Percentiles rank a stretch among this genome's conserved stretches.
These are phyloP conservation scores for Picea engelmannii DNA, from an alignment of 83 land plant genomes.

Conservation along the genomic window DNA sequence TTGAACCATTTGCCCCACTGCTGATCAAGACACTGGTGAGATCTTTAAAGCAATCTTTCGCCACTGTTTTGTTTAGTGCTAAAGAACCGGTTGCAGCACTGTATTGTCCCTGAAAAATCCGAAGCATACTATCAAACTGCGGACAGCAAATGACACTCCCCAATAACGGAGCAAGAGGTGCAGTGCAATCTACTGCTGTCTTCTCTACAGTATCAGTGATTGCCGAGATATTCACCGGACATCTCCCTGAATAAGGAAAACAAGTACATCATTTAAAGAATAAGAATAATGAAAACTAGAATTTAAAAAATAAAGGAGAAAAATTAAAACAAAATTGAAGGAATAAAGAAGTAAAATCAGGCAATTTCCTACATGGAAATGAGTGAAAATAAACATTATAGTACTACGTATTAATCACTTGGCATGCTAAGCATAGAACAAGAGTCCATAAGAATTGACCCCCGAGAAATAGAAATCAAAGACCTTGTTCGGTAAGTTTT, in stretches of 20 bases:
- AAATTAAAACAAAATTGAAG: too few species aligned
- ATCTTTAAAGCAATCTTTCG: constrained; percentile 81
- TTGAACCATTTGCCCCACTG: constrained; percentile 73
- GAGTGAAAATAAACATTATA: neutral
- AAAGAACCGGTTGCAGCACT: constrained; percentile 52
- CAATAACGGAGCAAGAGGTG: constrained; percentile 73
- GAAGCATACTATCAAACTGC: constrained; percentile 75
- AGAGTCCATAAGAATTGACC: neutral
- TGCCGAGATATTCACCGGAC: constrained; percentile 66
- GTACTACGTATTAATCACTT: neutral
- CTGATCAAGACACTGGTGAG: constrained; percentile 67
- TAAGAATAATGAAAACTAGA: too few species aligned
- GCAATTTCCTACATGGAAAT: neutral
- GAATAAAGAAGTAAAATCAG: neutral
- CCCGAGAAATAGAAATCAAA: neutral
- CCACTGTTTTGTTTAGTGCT: constrained; percentile 55
- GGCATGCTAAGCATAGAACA: neutral
- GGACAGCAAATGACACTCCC: constrained; percentile 98
- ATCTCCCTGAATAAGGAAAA: constrained; percentile 34
- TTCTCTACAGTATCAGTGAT: constrained; percentile 47
- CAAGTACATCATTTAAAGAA: too few species aligned
- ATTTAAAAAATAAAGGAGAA: too few species aligned
- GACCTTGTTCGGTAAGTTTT: neutral
- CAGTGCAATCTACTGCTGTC: constrained; percentile 88
- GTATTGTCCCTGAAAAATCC: constrained; percentile 75